These are phyloP conservation scores for Nemania bipapillata DNA, from an alignment of 2,329 filamentous ascomycete species.

Conservation along the genomic window DNA sequence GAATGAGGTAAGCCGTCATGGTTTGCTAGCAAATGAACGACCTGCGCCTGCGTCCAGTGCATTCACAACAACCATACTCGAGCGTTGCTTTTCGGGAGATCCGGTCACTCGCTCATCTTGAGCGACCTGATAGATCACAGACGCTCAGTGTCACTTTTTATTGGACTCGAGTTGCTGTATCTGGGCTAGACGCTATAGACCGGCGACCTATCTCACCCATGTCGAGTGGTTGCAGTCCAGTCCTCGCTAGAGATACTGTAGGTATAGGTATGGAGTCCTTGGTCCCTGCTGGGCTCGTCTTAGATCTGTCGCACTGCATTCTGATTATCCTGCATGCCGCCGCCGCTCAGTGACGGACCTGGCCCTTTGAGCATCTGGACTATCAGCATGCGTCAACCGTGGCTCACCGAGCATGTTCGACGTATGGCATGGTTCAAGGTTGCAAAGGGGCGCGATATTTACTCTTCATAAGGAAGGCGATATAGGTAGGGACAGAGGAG, in stretches of 20 bases:
- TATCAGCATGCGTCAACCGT: constrained; percentile 12
- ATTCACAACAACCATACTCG: constrained; percentile 1
- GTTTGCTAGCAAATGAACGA: constrained; percentile 22
- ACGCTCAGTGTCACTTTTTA: constrained; percentile 10
- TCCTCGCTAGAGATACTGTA: background rate
- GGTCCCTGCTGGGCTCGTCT: constrained; percentile 14
- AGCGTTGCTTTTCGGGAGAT: constrained; percentile 29
- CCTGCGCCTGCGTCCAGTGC: background rate
- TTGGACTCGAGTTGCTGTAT: constrained; percentile 3
- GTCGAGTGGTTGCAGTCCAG: constrained; percentile 8
- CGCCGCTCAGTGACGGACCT: background rate
- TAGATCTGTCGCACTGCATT: constrained; percentile 25
- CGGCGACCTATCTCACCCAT: constrained; percentile 11
- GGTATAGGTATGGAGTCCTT: background rate
- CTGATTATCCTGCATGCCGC: constrained; percentile 21
- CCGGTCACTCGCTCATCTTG: constrained; percentile 33
- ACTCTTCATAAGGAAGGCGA: constrained; percentile 11
- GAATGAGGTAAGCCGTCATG: constrained; percentile 30
- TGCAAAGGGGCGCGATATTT: constrained; percentile 9
- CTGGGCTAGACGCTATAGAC: constrained; percentile 18
- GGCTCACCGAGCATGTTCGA: constrained; percentile 17
- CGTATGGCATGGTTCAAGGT: background rate
- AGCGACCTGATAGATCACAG: constrained; percentile 32
- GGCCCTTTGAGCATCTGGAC: background rate
- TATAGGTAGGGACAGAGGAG: constrained; percentile 9